These are phyloP conservation scores for Lathyrus oleraceus DNA, from an alignment of 306 rosid species.

Conservation along the genomic window DNA sequence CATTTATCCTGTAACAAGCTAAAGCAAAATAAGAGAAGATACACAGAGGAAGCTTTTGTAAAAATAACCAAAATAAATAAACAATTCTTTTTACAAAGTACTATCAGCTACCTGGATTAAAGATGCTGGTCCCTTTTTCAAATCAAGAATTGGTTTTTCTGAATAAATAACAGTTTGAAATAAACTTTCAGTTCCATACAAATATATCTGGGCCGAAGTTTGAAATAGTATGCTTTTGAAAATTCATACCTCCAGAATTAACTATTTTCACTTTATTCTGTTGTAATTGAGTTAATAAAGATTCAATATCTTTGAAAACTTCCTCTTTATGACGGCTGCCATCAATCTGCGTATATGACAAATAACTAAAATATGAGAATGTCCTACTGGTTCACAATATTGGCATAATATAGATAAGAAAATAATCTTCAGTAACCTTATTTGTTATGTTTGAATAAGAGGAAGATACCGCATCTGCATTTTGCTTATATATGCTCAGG, in stretches of 20 bases:
- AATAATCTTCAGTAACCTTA: slow-evolving; percentile 50
- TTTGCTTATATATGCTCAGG: slow-evolving; percentile 73
- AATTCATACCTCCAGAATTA: slow-evolving; percentile 59
- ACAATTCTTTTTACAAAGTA: slow-evolving; percentile 24
- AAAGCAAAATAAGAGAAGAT: slow-evolving; percentile 46
- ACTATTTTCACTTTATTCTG: slow-evolving; percentile 44
- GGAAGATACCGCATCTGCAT: slow-evolving; percentile 71
- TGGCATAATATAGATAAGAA: slow-evolving; percentile 22
- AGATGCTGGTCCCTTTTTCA: slow-evolving; percentile 47
- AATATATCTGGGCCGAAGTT: not conserved
- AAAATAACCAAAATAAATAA: slow-evolving; percentile 2
- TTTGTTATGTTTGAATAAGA: slow-evolving; percentile 64
- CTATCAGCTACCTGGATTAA: slow-evolving; percentile 50
- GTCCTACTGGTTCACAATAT: slow-evolving; percentile 18
- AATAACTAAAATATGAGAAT: slow-evolving; percentile 15
- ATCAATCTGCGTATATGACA: slow-evolving; percentile 58
- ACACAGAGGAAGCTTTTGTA: slow-evolving; percentile 29
- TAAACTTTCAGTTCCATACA: slow-evolving; percentile 7
- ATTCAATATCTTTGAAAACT: slow-evolving; percentile 71
- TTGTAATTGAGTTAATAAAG: slow-evolving; percentile 58
- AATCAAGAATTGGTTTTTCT: slow-evolving; percentile 57
- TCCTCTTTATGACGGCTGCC: slow-evolving; percentile 72
- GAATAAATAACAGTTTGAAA: slow-evolving; percentile 31
- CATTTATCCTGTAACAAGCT: slow-evolving; percentile 75
- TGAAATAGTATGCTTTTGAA: slow-evolving; percentile 20